Conservation (phyloP, 2,329 filamentous ascomycete genomes). For the Monilinia fructigena region DNA sequence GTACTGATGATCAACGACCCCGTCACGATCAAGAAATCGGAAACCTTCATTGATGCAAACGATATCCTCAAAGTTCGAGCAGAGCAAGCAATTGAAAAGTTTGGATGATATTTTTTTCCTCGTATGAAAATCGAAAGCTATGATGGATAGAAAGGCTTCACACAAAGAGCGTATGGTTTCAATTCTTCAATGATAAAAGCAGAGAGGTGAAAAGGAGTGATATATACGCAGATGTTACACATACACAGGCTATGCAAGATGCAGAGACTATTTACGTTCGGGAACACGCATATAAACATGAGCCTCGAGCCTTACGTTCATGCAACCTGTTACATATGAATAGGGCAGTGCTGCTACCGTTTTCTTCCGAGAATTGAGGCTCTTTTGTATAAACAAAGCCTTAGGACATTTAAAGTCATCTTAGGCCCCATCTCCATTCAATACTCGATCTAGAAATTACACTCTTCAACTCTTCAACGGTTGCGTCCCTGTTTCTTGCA, state of each 20-base stretch:
- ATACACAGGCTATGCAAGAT: background rate
- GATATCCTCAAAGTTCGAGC: background rate
- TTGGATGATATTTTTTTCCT: background rate
- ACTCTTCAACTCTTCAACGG: background rate
- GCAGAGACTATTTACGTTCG: background rate
- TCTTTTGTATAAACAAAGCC: background rate
- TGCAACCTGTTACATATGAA: too few species aligned
- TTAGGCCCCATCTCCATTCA: background rate
- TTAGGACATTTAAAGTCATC: background rate
- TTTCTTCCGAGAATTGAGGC: background rate
- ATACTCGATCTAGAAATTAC: background rate
- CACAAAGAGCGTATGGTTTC: background rate
- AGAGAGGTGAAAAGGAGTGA: too few species aligned
- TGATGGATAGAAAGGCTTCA: background rate
- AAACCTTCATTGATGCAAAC: background rate
- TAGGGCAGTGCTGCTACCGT: background rate
- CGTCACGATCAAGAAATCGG: background rate
- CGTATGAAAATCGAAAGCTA: background rate
- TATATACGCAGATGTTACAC: background rate
- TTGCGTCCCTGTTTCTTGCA: background rate
- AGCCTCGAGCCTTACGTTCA: background rate
- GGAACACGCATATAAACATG: background rate
- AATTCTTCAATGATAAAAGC: background rate
- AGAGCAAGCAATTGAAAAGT: background rate
- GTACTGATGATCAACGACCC: slow-evolving; percentile 6